Conservation (phyloP, 768 basidiomycete genomes). For the Auriscalpium vulgare region DNA sequence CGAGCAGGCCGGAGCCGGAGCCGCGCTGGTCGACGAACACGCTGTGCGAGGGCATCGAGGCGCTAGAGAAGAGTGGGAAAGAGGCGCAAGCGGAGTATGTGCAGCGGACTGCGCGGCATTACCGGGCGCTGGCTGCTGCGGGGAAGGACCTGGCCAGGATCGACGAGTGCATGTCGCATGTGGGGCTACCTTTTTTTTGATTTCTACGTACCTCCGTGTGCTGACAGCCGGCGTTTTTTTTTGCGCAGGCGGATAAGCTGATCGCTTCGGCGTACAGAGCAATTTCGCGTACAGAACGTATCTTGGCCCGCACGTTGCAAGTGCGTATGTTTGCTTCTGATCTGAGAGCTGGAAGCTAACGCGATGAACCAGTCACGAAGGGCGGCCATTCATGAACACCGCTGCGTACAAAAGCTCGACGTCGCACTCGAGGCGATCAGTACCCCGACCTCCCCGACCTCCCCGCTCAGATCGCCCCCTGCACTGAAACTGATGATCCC, state of each 20-base stretch:
- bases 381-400: slow-evolving; percentile 6
- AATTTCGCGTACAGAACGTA: slow-evolving; percentile 9
- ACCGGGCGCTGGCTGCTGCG: slow-evolving; percentile 43
- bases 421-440: not conserved
- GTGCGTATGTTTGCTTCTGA: slow-evolving; percentile 2
- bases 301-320: slow-evolving; percentile 5
- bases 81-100: not conserved
- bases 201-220: not conserved
- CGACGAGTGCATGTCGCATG: slow-evolving; percentile 43
- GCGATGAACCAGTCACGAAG: not conserved
- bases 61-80: slow-evolving; percentile 2
- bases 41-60: slow-evolving; percentile 3
- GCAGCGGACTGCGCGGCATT: slow-evolving; percentile 33
- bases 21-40: slow-evolving; percentile 7
- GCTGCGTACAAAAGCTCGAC: not conserved
- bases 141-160: slow-evolving; percentile 51
- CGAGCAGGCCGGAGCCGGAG: not conserved
- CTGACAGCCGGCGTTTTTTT: not conserved
- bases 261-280: slow-evolving; percentile 7
- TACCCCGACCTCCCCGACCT: not conserved
- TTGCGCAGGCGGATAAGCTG: slow-evolving; percentile 2
- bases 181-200: slow-evolving; percentile 23
- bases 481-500: not conserved
- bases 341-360: too few species aligned
- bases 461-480: not conserved